phyloP scores from a whole-genome alignment of 805 yeast genomes.

The Debaryomyces tyrocola region DNA sequence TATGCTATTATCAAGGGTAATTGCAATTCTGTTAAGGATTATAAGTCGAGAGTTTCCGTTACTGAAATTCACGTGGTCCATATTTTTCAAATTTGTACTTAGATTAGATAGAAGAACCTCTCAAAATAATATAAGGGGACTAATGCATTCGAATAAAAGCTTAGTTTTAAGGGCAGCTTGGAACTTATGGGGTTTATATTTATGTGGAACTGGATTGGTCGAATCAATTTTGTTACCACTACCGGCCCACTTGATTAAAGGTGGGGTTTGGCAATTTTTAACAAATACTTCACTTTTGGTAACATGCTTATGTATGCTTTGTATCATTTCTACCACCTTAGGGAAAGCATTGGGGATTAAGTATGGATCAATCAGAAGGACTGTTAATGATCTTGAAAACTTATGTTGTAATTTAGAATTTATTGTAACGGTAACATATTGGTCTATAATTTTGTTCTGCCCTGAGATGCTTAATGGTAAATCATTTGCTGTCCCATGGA shows the following conservation, averaged over 20 bases:
- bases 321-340: neutral
- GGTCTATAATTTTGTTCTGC: constrained; percentile 17
- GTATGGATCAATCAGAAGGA: neutral
- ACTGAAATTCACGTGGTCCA: neutral
- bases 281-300: constrained; percentile 19
- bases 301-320: neutral
- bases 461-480: constrained; percentile 16
- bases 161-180: neutral
- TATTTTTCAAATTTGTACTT: too few species aligned
- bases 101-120: too few species aligned
- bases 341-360: neutral
- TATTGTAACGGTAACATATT: constrained; percentile 21
- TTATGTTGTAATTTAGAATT: constrained; percentile 20
- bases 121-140: too few species aligned
- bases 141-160: too few species aligned
- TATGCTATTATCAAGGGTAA: too few species aligned
- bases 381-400: constrained; percentile 3
- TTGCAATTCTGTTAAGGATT: too few species aligned
- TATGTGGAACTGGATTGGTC: constrained; percentile 11
- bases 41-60: constrained; percentile 4
- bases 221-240: constrained; percentile 15
- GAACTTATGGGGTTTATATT: neutral
- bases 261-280: constrained; percentile 24
- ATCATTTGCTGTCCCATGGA: constrained; percentile 14
- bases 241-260: constrained; percentile 18